Evolutionary conservation across 495 filamentous ascomycete species (phyloP), one percentile per base, ranked within the genome.

Genomic region (Annulohypoxylon maeteangense): DNA sequence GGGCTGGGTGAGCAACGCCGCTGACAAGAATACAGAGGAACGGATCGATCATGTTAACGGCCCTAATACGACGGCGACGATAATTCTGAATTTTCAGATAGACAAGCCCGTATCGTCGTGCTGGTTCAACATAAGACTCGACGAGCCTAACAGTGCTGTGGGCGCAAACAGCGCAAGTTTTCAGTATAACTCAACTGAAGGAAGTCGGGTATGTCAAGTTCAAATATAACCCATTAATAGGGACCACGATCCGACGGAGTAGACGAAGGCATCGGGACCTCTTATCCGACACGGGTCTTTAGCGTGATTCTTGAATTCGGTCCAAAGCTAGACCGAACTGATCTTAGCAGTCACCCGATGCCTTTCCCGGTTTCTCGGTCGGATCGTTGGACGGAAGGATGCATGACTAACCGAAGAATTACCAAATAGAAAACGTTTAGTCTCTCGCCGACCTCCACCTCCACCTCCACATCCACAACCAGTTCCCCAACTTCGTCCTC

Each of bases 361-460:
- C 51, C 29, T 60, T 55, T 70, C 12, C 67, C 60, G 11, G 14
- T n/a, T 22, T 12, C 31, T 25, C 31, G 53, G 1, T 51, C 45
- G 45, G 47, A n/a, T 27, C 23, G 4, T 22, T 38, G 6, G 14
- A 53, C 14, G 16, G 34, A 36, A 64, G 27, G 27, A 51, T 47
- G 1, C 14, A n/a, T 5, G 14, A 22, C 60, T 48, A 47, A 60
- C 27, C 16, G 40, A 40, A n/a, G 40, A 48, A 11, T 18, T 64
- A 42, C 48, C n/a, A 34, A 54, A 18, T 54, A 70, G 67, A 70
- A 65, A 60, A 70, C 23, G 18, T 65, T 61, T 70, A 70, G 61
- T 40, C 47, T 56, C 12, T 10, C 36, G 36, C 53, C 45, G 0
- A 48, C 45, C 45, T 48, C 56, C 56, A 44, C 11, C 18, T 51